A percentile compares a stretch with the other conserved stretches of the same genome.
These are phyloP conservation scores for Ocimum tenuiflorum DNA, from an alignment of 257 asterid species.

Conservation along the genomic window DNA sequence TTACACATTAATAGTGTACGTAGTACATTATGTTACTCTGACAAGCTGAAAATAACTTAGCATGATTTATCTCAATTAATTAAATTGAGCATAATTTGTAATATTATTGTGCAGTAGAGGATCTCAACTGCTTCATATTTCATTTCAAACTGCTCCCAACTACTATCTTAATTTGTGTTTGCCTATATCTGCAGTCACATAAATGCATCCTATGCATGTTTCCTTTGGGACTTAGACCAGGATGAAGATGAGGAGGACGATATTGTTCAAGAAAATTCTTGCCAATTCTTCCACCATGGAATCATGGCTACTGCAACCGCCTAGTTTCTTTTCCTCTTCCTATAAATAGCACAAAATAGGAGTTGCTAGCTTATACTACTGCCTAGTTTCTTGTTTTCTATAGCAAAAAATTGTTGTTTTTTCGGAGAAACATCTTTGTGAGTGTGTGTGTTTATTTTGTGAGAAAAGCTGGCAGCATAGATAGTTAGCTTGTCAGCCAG, in stretches of 20 bases:
- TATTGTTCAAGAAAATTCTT: background rate
- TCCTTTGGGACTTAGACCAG: slow-evolving; percentile 35
- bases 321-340: background rate
- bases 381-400: background rate
- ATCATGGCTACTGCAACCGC: slow-evolving; percentile 35
- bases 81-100: too few relatives aligned
- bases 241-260: slow-evolving; percentile 32
- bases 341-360: background rate
- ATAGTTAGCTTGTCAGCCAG: too few relatives aligned
- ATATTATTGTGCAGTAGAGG: too few relatives aligned
- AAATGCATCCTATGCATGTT: background rate
- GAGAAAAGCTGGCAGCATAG: background rate
- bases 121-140: too few relatives aligned
- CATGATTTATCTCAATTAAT: too few relatives aligned
- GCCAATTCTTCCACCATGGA: slow-evolving; percentile 10
- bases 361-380: background rate
- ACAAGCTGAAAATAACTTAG: too few relatives aligned
- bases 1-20: too few relatives aligned
- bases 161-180: too few relatives aligned
- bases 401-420: background rate
- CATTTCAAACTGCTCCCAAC: background rate
- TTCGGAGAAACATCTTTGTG: background rate
- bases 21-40: too few relatives aligned
- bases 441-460: background rate
- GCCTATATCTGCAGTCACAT: background rate